Conservation (phyloP, 2,329 filamentous ascomycete genomes). For the Monosporascus sp. region DNA sequence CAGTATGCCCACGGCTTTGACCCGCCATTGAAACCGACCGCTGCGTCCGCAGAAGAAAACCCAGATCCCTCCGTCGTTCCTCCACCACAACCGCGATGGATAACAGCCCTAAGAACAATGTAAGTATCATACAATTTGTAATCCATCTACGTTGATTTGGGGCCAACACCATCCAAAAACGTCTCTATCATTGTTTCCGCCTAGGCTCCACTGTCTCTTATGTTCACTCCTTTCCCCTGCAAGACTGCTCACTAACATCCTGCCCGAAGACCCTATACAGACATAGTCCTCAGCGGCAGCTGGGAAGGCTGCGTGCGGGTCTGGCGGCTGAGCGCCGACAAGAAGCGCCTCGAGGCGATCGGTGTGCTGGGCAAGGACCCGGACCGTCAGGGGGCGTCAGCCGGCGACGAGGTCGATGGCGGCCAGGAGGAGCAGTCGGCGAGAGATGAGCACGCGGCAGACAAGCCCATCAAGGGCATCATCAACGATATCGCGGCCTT, state of each 20-base stretch:
- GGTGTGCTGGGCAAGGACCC: conserved; percentile 55
- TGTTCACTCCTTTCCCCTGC: no score
- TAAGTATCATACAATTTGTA: neutral
- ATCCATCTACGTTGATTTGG: neutral
- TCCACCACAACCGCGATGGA: conserved; percentile 71
- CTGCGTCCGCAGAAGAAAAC: conserved; percentile 67
- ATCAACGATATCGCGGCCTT: conserved; percentile 86
- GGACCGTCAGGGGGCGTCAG: conserved; percentile 9
- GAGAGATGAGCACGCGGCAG: conserved; percentile 11
- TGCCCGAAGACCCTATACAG: conserved; percentile 62
- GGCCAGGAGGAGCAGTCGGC: conserved; percentile 10
- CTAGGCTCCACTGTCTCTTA: no score
- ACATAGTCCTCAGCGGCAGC: conserved; percentile 84
- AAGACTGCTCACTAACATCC: neutral
- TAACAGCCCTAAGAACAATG: conserved; percentile 80
- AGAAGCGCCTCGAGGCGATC: conserved; percentile 67
- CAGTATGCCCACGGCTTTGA: conserved; percentile 83
- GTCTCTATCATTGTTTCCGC: no score
- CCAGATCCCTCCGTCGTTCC: conserved; percentile 57
- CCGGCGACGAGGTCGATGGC: conserved; percentile 21
- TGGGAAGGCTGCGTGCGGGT: conserved; percentile 87
- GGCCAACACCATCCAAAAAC: no score
- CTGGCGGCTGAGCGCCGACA: conserved; percentile 82
- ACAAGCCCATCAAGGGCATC: conserved; percentile 58
- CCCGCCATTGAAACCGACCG: conserved; percentile 58